Evolutionary conservation across 2,329 filamentous ascomycete genomes (phyloP).

Genomic region (Niveomyces coronatus): DNA sequence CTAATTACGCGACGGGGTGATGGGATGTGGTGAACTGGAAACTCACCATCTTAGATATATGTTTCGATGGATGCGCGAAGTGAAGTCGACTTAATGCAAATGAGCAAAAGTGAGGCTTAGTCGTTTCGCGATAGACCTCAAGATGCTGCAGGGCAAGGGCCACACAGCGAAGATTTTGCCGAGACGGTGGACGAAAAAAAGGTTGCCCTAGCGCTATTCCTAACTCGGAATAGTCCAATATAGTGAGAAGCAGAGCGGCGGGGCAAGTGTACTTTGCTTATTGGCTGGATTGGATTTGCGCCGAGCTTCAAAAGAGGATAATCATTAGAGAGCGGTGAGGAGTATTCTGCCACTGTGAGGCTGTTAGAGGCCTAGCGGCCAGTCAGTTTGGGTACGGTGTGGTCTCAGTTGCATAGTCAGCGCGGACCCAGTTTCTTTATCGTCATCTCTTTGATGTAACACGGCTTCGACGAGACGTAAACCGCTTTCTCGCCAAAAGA

Average conservation of each 20-base stretch:
- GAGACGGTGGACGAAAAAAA: constrained; percentile 22
- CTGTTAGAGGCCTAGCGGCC: not conserved
- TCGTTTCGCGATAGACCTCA: constrained; percentile 17
- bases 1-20: no score
- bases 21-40: not conserved
- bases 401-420: not conserved
- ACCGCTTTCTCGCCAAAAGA: not conserved
- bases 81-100: constrained; percentile 23
- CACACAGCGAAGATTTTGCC: constrained; percentile 22
- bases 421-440: constrained; percentile 9
- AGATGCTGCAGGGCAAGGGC: constrained; percentile 16
- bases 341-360: constrained; percentile 10
- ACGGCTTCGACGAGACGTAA: no score
- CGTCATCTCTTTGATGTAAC: constrained; percentile 4
- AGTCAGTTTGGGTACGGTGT: not conserved
- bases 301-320: constrained; percentile 16
- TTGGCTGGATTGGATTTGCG: constrained; percentile 16
- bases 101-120: constrained; percentile 5
- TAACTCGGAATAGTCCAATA: constrained; percentile 11
- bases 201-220: constrained; percentile 27
- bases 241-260: constrained; percentile 3
- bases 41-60: constrained; percentile 39
- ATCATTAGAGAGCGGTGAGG: constrained; percentile 21
- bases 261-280: constrained; percentile 21
- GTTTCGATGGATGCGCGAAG: constrained; percentile 31